Conservation (phyloP, 495 filamentous ascomycete species). For the Lasiosphaeris hirsuta region DNA sequence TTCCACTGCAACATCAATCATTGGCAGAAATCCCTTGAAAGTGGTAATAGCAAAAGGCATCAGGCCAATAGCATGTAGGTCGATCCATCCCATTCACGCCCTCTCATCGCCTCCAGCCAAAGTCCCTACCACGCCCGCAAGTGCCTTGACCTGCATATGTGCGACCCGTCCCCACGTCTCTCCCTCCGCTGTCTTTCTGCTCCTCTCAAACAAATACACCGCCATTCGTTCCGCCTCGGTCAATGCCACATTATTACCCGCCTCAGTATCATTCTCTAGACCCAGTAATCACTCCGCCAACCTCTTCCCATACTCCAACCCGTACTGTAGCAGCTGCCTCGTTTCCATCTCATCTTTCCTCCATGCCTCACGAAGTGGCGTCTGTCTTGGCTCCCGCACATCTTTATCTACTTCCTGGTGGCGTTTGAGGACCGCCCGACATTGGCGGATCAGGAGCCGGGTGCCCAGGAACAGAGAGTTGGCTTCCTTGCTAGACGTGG, state of each 20-base stretch:
- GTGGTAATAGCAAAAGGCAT: background rate
- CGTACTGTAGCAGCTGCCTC: slow-evolving; percentile 31
- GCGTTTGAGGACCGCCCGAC: slow-evolving; percentile 18
- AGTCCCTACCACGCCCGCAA: slow-evolving; percentile 31
- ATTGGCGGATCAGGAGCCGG: slow-evolving; percentile 13
- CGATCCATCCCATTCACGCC: background rate
- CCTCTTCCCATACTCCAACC: slow-evolving; percentile 32
- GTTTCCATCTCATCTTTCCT: slow-evolving; percentile 33
- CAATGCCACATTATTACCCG: slow-evolving; percentile 9
- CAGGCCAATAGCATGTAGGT: background rate
- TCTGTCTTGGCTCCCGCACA: slow-evolving; percentile 2
- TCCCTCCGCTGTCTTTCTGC: slow-evolving; percentile 18
- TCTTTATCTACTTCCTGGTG: slow-evolving; percentile 19
- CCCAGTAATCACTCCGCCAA: slow-evolving; percentile 33
- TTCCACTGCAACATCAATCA: too few relatives aligned
- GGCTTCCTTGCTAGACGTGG: background rate
- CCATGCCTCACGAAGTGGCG: slow-evolving; percentile 31
- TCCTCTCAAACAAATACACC: slow-evolving; percentile 33
- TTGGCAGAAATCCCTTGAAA: too few relatives aligned
- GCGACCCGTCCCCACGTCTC: slow-evolving; percentile 37
- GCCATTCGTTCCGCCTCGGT: slow-evolving; percentile 29
- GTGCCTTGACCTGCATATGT: slow-evolving; percentile 31
- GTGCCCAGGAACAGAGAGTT: slow-evolving; percentile 21
- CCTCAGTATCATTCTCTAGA: slow-evolving; percentile 5
- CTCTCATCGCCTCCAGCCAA: slow-evolving; percentile 11